Percentiles rank a stretch among this genome's conserved stretches.
phyloP scores from a whole-genome alignment of 1,139 yeast genomes.

The Hyphopichia pseudoburtonii region DNA sequence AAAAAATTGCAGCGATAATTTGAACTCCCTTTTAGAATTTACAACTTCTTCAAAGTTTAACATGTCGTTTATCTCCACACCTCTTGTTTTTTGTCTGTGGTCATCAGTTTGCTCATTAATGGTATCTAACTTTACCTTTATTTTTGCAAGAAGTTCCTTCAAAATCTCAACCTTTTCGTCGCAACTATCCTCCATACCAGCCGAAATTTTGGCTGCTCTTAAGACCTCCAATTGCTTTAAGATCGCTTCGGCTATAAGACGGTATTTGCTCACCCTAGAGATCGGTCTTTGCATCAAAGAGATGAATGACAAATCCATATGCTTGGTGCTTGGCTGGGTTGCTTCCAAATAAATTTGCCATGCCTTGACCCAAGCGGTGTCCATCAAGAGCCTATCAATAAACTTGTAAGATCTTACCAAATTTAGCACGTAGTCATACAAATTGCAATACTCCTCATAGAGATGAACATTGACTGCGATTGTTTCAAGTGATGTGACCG shows the following conservation, averaged over 20 bases:
- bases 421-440: slow-evolving; percentile 39
- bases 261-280: slow-evolving; percentile 51
- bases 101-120: slow-evolving; percentile 26
- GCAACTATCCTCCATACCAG: slow-evolving; percentile 2
- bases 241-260: slow-evolving; percentile 46
- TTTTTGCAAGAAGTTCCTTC: slow-evolving; percentile 9
- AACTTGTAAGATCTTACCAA: slow-evolving; percentile 26
- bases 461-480: slow-evolving; percentile 12
- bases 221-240: too few relatives aligned
- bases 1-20: slow-evolving; percentile 33
- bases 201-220: slow-evolving; percentile 9
- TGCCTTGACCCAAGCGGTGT: slow-evolving; percentile 26
- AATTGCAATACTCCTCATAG: slow-evolving; percentile 44
- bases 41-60: slow-evolving; percentile 13
- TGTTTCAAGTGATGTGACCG: slow-evolving; percentile 1
- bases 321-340: slow-evolving; percentile 32
- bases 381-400: slow-evolving; percentile 5
- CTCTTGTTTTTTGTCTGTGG: slow-evolving; percentile 11
- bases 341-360: slow-evolving; percentile 43
- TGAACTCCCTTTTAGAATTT: slow-evolving; percentile 10
- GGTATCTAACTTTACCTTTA: slow-evolving; percentile 22
- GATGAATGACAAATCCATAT: slow-evolving; percentile 45
- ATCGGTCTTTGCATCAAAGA: slow-evolving; percentile 58
- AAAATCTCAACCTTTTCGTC: not conserved
- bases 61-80: slow-evolving; percentile 9